Percentiles rank a stretch among this genome's conserved stretches.
phyloP scores from a whole-genome alignment of 495 filamentous ascomycete genomes.

The Penicillium goetzii region DNA sequence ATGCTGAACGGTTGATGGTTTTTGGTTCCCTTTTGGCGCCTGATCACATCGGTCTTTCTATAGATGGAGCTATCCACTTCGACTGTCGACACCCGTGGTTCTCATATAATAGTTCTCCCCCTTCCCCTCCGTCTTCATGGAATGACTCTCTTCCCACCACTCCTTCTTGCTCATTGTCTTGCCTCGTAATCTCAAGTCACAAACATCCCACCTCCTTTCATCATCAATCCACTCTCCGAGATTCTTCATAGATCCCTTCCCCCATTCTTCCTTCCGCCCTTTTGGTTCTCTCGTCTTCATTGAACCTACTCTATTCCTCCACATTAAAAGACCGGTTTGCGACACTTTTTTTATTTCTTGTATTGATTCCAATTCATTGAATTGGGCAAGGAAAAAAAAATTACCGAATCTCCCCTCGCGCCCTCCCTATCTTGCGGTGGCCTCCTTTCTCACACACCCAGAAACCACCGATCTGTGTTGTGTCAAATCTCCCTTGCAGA shows the following conservation, averaged over 20 bases:
- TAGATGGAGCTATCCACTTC: conserved; percentile 45
- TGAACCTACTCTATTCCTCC: neutral
- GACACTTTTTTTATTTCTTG: neutral
- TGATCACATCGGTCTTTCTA: conserved; percentile 42
- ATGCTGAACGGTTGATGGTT: conserved; percentile 45
- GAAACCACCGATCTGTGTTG: conserved; percentile 1
- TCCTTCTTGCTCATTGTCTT: conserved; percentile 23
- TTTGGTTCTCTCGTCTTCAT: conserved; percentile 3
- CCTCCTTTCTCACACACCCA: neutral
- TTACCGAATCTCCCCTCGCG: neutral
- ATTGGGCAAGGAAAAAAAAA: neutral
- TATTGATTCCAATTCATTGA: neutral
- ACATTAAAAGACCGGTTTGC: neutral
- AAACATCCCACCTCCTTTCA: conserved; percentile 2
- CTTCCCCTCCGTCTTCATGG: conserved; percentile 34
- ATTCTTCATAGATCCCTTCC: conserved; percentile 40
- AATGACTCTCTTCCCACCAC: conserved; percentile 26
- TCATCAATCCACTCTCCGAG: conserved; percentile 8
- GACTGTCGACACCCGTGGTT: conserved; percentile 31
- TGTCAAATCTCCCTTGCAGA: conserved; percentile 33
- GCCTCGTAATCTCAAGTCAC: neutral
- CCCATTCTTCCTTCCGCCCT: conserved; percentile 25
- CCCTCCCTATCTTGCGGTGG: neutral
- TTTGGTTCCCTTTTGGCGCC: conserved; percentile 38
- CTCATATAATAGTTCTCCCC: conserved; percentile 36